These are phyloP conservation scores for Venturia pyrina DNA, from an alignment of 2,329 filamentous ascomycete genomes.

Conservation along the genomic window DNA sequence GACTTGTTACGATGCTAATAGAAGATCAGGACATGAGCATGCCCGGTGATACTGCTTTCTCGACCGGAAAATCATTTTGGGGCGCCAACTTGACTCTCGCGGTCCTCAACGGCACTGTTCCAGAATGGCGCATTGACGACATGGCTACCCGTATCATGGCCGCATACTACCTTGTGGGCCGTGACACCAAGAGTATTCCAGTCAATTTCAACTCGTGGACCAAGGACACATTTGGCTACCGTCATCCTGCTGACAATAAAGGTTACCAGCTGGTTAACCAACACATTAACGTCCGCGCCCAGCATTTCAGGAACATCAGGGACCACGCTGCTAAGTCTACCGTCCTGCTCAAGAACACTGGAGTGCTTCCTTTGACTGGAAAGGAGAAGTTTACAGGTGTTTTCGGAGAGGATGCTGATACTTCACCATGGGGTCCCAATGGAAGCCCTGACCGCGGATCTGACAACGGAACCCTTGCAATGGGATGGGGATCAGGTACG, in stretches of 20 bases:
- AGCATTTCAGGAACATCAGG: constrained; percentile 65
- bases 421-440: constrained; percentile 61
- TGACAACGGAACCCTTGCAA: constrained; percentile 75
- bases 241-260: constrained; percentile 53
- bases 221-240: constrained; percentile 59
- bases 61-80: constrained; percentile 65
- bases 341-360: constrained; percentile 66
- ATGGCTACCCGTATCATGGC: constrained; percentile 77
- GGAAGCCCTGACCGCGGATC: constrained; percentile 69
- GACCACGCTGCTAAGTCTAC: constrained; percentile 69
- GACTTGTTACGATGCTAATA: constrained; percentile 71
- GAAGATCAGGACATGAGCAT: constrained; percentile 62
- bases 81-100: constrained; percentile 80
- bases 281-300: constrained; percentile 70
- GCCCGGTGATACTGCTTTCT: constrained; percentile 74
- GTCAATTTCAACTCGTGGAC: constrained; percentile 91
- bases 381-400: constrained; percentile 38
- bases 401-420: constrained; percentile 63
- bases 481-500: constrained; percentile 66
- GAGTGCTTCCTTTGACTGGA: constrained; percentile 34
- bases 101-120: constrained; percentile 80
- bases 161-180: constrained; percentile 54
- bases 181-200: constrained; percentile 39
- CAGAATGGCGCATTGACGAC: constrained; percentile 80
- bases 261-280: constrained; percentile 60